phyloP scores from a whole-genome alignment of 306 rosid genomes.

The Abrus precatorius region DNA sequence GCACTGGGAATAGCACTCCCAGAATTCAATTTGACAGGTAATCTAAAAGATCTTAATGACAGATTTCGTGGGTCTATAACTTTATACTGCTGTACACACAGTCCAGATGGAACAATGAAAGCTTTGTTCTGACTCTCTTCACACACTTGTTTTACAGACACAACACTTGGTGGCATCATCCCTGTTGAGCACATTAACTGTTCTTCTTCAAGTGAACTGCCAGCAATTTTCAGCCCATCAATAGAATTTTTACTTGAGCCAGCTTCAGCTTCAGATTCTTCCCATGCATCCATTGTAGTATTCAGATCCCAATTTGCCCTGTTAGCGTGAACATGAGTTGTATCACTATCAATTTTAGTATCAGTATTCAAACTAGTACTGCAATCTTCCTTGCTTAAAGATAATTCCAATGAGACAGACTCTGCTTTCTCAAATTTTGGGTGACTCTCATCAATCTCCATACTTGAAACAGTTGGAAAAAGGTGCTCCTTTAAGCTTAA shows the following conservation, averaged over 20 bases:
- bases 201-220: constrained; percentile 45
- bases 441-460: constrained; percentile 37
- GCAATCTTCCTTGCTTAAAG: constrained; percentile 68
- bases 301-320: constrained; percentile 98
- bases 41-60: constrained; percentile 43
- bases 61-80: constrained; percentile 8
- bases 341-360: constrained; percentile 40
- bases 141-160: constrained; percentile 42
- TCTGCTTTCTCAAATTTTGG: constrained; percentile 53
- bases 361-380: constrained; percentile 48
- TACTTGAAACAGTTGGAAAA: constrained; percentile 51
- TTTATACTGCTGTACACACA: constrained; percentile 45
- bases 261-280: constrained; percentile 60
- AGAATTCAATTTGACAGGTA: constrained; percentile 55
- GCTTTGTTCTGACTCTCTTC: constrained; percentile 45
- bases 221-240: constrained; percentile 45
- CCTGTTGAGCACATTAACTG: constrained; percentile 48
- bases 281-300: constrained; percentile 97
- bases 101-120: constrained; percentile 37
- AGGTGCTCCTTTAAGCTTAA: constrained; percentile 59
- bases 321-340: constrained; percentile 53
- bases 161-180: constrained; percentile 30
- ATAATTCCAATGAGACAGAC: constrained; percentile 64
- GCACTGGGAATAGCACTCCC: constrained; percentile 44
- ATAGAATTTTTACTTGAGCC: constrained; percentile 50